Percentiles rank a stretch among this genome's conserved stretches.
Evolutionary conservation across 208 protist genomes (phyloP).

Genomic region (Tetramitus jugosus): DNA sequence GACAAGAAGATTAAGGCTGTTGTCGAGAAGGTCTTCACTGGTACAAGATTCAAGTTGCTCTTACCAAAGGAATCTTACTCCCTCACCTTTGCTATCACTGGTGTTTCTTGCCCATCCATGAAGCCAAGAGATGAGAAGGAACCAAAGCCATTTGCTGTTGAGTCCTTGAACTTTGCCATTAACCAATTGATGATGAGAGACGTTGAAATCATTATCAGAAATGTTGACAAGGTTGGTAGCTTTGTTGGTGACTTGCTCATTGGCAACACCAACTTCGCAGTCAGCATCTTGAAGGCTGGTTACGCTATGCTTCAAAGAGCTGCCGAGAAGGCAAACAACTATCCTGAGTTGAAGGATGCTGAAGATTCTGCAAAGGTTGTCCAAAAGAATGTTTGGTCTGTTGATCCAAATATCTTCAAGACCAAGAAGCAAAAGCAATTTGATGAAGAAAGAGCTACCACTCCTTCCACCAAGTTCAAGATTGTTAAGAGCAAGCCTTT

Average conservation of each 20-base stretch:
- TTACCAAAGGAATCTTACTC: slow-evolving; percentile 44
- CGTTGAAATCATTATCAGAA: slow-evolving; percentile 33
- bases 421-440: neutral
- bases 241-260: slow-evolving; percentile 1
- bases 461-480: neutral
- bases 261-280: neutral
- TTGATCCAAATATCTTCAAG: neutral
- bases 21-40: slow-evolving; percentile 46
- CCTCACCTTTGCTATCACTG: slow-evolving; percentile 42
- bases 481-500: neutral
- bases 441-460: neutral
- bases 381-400: neutral
- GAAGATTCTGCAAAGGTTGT: neutral
- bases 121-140: neutral
- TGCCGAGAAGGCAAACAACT: neutral
- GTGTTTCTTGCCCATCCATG: neutral
- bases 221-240: neutral
- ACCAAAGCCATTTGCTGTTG: slow-evolving; percentile 42
- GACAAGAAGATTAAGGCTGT: slow-evolving; percentile 25
- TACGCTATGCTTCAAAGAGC: neutral
- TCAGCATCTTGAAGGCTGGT: neutral
- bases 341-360: neutral
- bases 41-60: slow-evolving; percentile 43
- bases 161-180: slow-evolving; percentile 37
- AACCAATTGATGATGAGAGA: slow-evolving; percentile 38